Base-by-base conservation (phyloP, 1,284 basidiomycete species). In the Peniophora sp. region DNA sequence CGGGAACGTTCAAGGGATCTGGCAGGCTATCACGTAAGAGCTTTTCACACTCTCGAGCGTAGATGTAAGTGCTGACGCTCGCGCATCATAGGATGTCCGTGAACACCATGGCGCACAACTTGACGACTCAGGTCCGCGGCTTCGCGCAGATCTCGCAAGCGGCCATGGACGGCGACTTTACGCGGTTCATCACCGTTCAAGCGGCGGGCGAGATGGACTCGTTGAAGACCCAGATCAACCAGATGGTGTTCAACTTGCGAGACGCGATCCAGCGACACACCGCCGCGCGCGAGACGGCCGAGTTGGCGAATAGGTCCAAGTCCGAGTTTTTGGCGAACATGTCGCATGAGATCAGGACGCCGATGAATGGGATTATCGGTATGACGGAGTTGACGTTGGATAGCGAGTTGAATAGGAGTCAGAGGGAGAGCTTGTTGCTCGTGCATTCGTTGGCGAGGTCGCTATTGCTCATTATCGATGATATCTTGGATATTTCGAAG, bases 181-280 rank as follows among this genome's bases (percentile, higher is more conserved):
- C 93, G 19, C 83, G 95, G 19, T 99, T 99, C 76, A 98, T 99
- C 73, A 99, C 97, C 16, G 96, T 99, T 64, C 96, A 99, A 64
- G 97, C 96, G 0, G 89, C 85, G 52, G 97, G 97, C 52, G 97
- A 99, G 70, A 98, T 99, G 97, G 96, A 99, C 71, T 95, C 91
- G 55, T 80, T 99, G 71, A 99, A 99, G 79, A 98, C 93, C 3
- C 97, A 98, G 73, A 97, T 97, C 74, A 96, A 97, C 65, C 92
- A 97, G 69, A 98, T 98, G 96, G 93, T 99, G 54, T 97, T 94
- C 75, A 96, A 96, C 65, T 79, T 99, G 66, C 81, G 97, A 48
- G 96, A 99, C 67, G 87, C 84, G 59, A 97, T 99, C 55, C 97
- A 99, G 78, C 97, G 96, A 83, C 99, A 99, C 66, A 99, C 95